Base-by-base conservation (phyloP, 1,284 basidiomycete genomes). In the Dichomitus squalens region DNA sequence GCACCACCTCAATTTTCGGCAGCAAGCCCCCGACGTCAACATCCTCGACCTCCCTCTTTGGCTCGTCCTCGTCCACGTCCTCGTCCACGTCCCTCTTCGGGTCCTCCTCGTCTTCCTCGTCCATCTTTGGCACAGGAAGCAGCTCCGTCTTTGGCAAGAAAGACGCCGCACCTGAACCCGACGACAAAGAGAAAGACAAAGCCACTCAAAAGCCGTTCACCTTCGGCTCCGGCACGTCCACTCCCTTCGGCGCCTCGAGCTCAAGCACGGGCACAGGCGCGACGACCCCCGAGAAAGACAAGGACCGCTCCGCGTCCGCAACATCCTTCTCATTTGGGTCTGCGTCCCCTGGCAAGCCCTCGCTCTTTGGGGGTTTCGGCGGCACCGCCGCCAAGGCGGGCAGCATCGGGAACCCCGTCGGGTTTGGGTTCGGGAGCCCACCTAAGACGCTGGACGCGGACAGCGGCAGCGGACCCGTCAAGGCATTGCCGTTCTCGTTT, bases 341-440 rank as follows among this genome's bases (percentile, higher is more conserved):
- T 14, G 53, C 60, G 1, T 59, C 65, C 3, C 55, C 59, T 1
- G 21, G 52, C n/a, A 65, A 58, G 48, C 40, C 53, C 9, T 52
- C 56, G 1, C 25, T 52, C 46, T 66, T 66, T 31, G 29, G 29
- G 29, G 29, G 29, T 52, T 63, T 64, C 53, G 49, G 53, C 38
- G 61, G 56, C 52, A 49, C 49, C 23, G 31, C 48, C 33, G 48
- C 57, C 35, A 66, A 63, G 38, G 51, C 63, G 29, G 82, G 82
- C 49, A 82, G 76, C 63, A 75, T 85, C 34, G 83, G 85, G 4
- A 84, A 82, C 63, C 80, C 83, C 4, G 80, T 85, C 16, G 84
- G 85, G 4, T 84, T 83, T 57, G 75, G 73, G 18, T 86, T 85
- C 60, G 84, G 82, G 7, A 75, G 71, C 61, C 72, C 77, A 38